Evolutionary conservation across 1,284 basidiomycete genomes (phyloP).

Genomic region (Neonothopanus nambi): DNA sequence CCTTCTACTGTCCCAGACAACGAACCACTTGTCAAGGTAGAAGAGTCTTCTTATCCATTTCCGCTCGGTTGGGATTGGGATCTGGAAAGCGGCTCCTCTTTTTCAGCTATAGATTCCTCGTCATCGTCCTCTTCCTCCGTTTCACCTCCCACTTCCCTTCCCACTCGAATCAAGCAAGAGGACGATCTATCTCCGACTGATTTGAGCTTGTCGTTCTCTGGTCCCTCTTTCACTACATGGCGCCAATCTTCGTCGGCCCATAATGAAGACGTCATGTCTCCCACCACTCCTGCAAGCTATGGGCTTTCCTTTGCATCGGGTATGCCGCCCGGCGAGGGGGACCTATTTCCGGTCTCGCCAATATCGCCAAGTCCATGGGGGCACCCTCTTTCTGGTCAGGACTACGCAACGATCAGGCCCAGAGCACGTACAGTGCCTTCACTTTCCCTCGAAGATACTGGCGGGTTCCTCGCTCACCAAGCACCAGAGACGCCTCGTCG

Average conservation of each 20-base stretch:
- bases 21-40: conserved; percentile 29
- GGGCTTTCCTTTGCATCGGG: conserved; percentile 2
- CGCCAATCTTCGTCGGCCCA: not conserved
- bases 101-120: not conserved
- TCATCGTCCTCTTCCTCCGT: conserved; percentile 13
- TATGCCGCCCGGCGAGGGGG: conserved; percentile 24
- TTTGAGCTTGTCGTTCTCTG: conserved; percentile 11
- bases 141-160: conserved; percentile 11
- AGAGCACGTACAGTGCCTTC: conserved; percentile 8
- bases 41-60: conserved; percentile 24
- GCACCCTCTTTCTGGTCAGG: no score
- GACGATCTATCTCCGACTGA: conserved; percentile 36
- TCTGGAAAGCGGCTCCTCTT: conserved; percentile 3
- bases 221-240: conserved; percentile 14
- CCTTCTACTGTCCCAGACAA: not conserved
- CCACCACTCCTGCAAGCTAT: not conserved
- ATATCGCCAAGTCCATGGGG: conserved; percentile 2
- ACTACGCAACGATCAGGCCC: conserved; percentile 27
- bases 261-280: not conserved
- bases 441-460: not conserved
- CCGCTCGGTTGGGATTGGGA: conserved; percentile 17
- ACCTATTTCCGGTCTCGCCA: conserved; percentile 21
- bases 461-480: not conserved
- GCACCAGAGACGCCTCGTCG: not conserved
- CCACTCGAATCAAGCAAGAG: conserved; percentile 41